Conservation (phyloP, 2,329 filamentous ascomycete genomes). For the Hypoxylon sp. region DNA sequence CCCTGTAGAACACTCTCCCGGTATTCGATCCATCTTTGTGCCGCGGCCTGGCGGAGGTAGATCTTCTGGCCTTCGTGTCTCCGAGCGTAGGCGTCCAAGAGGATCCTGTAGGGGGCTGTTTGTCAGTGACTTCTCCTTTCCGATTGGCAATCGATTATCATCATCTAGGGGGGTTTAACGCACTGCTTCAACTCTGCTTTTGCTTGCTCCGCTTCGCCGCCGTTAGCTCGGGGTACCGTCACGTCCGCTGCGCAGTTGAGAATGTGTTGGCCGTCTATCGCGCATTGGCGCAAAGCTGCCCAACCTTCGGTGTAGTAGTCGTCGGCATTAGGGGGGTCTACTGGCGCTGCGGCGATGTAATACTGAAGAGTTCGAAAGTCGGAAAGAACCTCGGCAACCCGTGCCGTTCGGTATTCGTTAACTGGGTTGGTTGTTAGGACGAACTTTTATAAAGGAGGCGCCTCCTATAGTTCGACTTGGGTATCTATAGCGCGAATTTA, state of each 20-base stretch:
- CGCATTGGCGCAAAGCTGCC: constrained; percentile 73
- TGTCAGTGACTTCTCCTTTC: constrained; percentile 34
- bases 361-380: constrained; percentile 75
- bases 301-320: constrained; percentile 77
- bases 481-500: constrained; percentile 19
- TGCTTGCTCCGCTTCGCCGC: constrained; percentile 70
- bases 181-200: constrained; percentile 76
- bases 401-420: constrained; percentile 71
- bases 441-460: constrained; percentile 20
- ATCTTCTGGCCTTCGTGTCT: constrained; percentile 77
- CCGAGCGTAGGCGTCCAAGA: constrained; percentile 72
- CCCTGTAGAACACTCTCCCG: constrained; percentile 69
- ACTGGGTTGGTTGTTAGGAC: constrained; percentile 59
- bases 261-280: constrained; percentile 74
- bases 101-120: constrained; percentile 59
- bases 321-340: constrained; percentile 67
- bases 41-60: constrained; percentile 71
- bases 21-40: constrained; percentile 71
- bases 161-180: constrained; percentile 49
- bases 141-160: background rate
- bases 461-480: constrained; percentile 26
- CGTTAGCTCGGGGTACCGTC: constrained; percentile 66
- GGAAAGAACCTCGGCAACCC: constrained; percentile 73
- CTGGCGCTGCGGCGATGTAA: constrained; percentile 71
- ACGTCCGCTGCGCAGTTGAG: constrained; percentile 75